Percentiles rank a stretch among this genome's conserved stretches.
phyloP scores from a whole-genome alignment of 352 stramenopile species.

The Thalassiosira exigua region DNA sequence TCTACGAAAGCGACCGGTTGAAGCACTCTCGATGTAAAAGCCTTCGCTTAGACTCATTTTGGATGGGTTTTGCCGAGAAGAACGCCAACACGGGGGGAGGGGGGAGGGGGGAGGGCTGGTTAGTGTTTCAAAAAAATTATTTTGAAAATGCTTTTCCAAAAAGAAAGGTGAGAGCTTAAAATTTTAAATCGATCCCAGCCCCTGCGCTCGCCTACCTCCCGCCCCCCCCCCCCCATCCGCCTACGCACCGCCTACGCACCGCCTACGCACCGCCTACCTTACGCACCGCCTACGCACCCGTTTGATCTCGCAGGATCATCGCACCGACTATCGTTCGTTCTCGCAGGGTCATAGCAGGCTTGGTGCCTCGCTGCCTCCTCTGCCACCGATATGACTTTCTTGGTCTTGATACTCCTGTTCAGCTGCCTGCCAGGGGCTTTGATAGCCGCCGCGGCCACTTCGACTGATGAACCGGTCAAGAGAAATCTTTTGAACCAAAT shows the following conservation, averaged over 20 bases:
- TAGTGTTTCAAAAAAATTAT: not conserved
- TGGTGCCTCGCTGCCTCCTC: too few species aligned
- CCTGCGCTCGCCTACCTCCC: too few species aligned
- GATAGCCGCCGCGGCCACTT: not conserved
- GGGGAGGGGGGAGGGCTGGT: not conserved
- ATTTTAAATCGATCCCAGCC: too few species aligned
- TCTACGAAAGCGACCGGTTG: slow-evolving; percentile 25
- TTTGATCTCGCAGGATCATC: too few species aligned
- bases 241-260: not conserved
- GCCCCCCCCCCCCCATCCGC: not conserved
- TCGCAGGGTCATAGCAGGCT: too few species aligned
- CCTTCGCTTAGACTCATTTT: slow-evolving; percentile 18
- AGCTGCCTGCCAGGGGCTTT: not conserved
- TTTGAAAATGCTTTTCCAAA: not conserved
- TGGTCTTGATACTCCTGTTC: too few species aligned
- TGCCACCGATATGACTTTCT: too few species aligned
- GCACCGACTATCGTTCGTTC: too few species aligned
- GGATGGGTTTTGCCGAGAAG: not conserved
- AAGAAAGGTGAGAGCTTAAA: slow-evolving; percentile 2
- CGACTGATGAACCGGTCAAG: not conserved
- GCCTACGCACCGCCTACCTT: too few species aligned
- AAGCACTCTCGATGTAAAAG: slow-evolving; percentile 32
- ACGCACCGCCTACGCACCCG: too few species aligned
- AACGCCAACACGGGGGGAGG: not conserved
- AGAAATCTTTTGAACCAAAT: slow-evolving; percentile 21